Conservation (phyloP, 805 yeast genomes). For the Wickerhamiella musiphila region DNA sequence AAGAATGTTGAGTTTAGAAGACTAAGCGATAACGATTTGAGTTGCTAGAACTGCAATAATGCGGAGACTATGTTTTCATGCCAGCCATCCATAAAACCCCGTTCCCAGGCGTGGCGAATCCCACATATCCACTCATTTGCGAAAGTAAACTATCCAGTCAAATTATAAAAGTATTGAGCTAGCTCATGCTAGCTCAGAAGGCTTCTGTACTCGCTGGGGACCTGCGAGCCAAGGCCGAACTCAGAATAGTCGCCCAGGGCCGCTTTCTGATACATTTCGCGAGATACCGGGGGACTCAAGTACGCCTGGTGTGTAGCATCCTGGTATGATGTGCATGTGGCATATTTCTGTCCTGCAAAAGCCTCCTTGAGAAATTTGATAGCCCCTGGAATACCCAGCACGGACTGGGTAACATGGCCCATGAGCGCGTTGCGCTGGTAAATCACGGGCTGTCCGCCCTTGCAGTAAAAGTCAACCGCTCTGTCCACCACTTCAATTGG, state of each 20-base stretch:
- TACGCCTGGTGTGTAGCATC: not conserved
- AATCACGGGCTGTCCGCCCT: constrained; percentile 6
- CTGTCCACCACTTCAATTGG: constrained; percentile 9
- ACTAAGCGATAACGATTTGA: too few species aligned
- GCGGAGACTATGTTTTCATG: too few species aligned
- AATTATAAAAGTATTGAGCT: too few species aligned
- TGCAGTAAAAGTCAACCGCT: constrained; percentile 13
- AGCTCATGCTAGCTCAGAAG: too few species aligned
- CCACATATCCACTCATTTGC: too few species aligned
- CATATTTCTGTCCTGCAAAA: not conserved
- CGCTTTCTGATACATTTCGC: not conserved
- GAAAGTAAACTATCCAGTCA: too few species aligned
- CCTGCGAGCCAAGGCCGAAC: not conserved
- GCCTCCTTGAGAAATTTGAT: not conserved
- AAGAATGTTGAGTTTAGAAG: too few species aligned
- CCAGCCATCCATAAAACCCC: too few species aligned
- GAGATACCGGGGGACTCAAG: too few species aligned
- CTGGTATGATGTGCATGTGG: not conserved
- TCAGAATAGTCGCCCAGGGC: constrained; percentile 1
- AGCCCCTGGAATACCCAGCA: not conserved
- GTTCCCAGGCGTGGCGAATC: too few species aligned
- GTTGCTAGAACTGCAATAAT: too few species aligned
- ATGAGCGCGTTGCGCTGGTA: constrained; percentile 8
- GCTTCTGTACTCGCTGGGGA: too few species aligned
- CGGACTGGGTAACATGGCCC: not conserved